Evolutionary conservation across 140 eudicot species (phyloP).

Genomic region (Artemisia princeps): DNA sequence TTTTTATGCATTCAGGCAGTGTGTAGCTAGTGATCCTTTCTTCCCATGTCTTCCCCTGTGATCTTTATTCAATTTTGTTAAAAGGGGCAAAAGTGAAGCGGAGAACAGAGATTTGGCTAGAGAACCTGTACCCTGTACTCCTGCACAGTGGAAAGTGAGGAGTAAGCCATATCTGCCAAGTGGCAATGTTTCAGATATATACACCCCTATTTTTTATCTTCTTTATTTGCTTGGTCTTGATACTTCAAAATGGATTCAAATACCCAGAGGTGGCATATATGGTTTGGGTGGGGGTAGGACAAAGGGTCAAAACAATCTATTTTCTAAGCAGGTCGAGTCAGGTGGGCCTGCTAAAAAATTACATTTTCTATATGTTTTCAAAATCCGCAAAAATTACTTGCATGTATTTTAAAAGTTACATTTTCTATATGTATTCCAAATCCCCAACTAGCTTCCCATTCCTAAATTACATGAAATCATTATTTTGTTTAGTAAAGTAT

Average conservation of each 20-base stretch:
- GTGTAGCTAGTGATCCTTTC: constrained; percentile 29
- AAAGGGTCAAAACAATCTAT: too few relatives aligned
- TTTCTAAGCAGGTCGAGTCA: too few relatives aligned
- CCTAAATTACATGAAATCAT: too few relatives aligned
- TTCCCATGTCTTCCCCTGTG: constrained; percentile 29
- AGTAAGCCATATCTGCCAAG: constrained; percentile 55
- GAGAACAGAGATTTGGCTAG: constrained; percentile 30
- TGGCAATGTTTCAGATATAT: constrained; percentile 12
- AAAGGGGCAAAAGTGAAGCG: constrained; percentile 20
- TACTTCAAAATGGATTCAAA: background rate
- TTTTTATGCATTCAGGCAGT: constrained; percentile 5
- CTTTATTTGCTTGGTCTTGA: constrained; percentile 16
- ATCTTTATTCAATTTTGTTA: constrained; percentile 26
- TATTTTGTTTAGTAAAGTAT: too few relatives aligned
- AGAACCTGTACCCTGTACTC: constrained; percentile 59
- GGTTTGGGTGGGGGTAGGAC: too few relatives aligned
- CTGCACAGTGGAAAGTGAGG: constrained; percentile 85
- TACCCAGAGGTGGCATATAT: background rate
- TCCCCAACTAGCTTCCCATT: too few relatives aligned
- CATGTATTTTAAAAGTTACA: too few relatives aligned
- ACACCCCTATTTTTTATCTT: background rate
- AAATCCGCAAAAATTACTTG: too few relatives aligned
- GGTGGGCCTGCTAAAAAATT: too few relatives aligned
- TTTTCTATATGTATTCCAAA: too few relatives aligned
- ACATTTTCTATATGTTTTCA: too few relatives aligned